phyloP scores from a whole-genome alignment of 106 monocot genomes.

The Vanilla planifolia region DNA sequence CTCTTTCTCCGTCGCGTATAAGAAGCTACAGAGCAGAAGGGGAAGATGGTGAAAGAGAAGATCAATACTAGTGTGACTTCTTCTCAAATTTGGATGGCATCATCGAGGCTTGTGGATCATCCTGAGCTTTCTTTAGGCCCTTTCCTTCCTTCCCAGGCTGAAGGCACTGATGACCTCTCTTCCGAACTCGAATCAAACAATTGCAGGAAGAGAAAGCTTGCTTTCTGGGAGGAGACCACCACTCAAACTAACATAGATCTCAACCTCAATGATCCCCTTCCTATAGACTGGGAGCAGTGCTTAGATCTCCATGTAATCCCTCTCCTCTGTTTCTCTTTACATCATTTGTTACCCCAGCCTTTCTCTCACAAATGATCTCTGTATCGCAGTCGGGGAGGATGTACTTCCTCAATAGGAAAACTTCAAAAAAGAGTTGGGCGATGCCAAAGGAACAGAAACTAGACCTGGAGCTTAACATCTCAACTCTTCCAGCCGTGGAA shows the following conservation, averaged over 20 bases:
- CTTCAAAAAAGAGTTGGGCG: constrained; percentile 49
- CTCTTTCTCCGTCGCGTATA: too few relatives aligned
- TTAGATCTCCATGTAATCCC: constrained; percentile 51
- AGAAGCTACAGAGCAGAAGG: constrained; percentile 10
- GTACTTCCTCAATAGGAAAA: constrained; percentile 69
- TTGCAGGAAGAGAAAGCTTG: constrained; percentile 53
- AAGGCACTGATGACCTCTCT: constrained; percentile 21
- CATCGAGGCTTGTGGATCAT: constrained; percentile 27
- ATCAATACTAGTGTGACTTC: background rate
- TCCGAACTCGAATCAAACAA: constrained; percentile 28
- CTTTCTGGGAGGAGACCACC: constrained; percentile 12
- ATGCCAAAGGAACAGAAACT: constrained; percentile 60
- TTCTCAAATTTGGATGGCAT: too few relatives aligned
- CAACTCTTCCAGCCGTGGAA: constrained; percentile 15
- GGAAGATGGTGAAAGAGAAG: constrained; percentile 13
- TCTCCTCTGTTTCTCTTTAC: constrained; percentile 17
- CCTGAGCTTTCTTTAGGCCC: constrained; percentile 55
- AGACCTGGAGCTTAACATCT: constrained; percentile 57
- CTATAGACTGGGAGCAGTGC: constrained; percentile 75
- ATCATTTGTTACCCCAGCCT: too few relatives aligned
- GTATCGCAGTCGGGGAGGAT: constrained; percentile 58
- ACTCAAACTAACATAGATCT: constrained; percentile 35
- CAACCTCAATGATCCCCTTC: constrained; percentile 55
- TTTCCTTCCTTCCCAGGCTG: constrained; percentile 25
- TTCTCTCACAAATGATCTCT: too few relatives aligned